phyloP scores from a whole-genome alignment of 345 rosid genomes.

The Diplotaxis tenuifolia region DNA sequence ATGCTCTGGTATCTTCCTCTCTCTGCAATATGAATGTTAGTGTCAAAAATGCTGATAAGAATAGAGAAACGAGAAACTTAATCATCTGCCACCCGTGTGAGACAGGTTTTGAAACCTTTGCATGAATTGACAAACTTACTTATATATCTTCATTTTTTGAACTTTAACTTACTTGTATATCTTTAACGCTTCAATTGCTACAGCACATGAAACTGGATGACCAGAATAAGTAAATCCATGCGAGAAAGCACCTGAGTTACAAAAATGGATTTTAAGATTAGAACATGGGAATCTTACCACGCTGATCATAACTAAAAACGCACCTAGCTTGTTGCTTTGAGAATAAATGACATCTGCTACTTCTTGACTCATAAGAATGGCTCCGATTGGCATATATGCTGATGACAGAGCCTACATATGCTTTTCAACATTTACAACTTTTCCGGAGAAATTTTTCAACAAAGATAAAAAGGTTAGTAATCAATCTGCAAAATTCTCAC shows the following conservation, averaged over 20 bases:
- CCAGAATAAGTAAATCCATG: conserved; percentile 98
- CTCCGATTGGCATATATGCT: conserved; percentile 94
- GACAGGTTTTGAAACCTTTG: not conserved
- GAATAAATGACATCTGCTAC: conserved; percentile 82
- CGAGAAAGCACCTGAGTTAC: conserved; percentile 61
- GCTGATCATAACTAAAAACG: not conserved
- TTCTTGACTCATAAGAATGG: conserved; percentile 79
- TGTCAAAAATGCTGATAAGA: not conserved
- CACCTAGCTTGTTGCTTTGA: conserved; percentile 95
- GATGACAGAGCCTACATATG: conserved; percentile 78
- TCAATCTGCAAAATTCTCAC: conserved; percentile 39
- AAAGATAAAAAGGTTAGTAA: not conserved
- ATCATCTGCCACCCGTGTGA: not conserved
- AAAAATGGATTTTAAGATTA: not conserved
- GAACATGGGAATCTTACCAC: not conserved
- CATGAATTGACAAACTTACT: conserved; percentile 39
- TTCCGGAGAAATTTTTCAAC: not conserved
- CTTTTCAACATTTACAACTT: not conserved
- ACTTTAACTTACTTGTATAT: conserved; percentile 67
- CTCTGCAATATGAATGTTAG: conserved; percentile 46
- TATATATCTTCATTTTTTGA: conserved; percentile 77
- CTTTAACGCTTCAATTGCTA: conserved; percentile 73
- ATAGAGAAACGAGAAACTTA: not conserved
- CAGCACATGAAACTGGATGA: conserved; percentile 93
- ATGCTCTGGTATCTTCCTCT: conserved; percentile 59